Base-by-base conservation (phyloP, 225 moss, liverwort and hornwort species). In the Sphagnum tenellum region DNA sequence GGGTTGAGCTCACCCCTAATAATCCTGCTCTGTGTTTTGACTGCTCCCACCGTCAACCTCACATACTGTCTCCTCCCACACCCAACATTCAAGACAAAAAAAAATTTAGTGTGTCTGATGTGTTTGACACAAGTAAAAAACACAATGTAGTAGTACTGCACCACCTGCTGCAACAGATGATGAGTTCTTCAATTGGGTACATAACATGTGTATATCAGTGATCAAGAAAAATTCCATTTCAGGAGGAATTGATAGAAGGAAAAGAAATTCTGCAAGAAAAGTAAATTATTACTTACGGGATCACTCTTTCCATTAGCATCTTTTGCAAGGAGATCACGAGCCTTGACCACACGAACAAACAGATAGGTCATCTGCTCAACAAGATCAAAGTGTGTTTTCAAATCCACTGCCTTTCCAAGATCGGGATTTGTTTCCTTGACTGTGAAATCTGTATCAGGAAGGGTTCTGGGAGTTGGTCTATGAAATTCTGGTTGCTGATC, bases 351-450 rank as follows among this genome's bases (percentile, higher is more conserved):
- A 2, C 85, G 85, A 0, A 96, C 74, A 45, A 88, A 96, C 7
- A 96, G 68, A 47, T 89, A 96, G 2, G 79, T 56, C 96, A 96
- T 96, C 44, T 88, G 75, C 64, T 96, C 92, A 2, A 96, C 96
- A 0, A 96, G 88, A 61, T 96, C 96, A 66, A 69, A 96, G 59
- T 96, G 96, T 8, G 90, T 81, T 8, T 73, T 81, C 59, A 88
- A 90, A 51, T 96, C 92, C 44, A 96, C 88, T 3, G 89, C 90
- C 49, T 77, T 76, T 2, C 92, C 92, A 50, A 92, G 67, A 13
- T 88, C 82, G 47, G 84, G 86, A 54, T 80, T 81, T 0, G 92
- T 89, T 62, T 92, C 88, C 55, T 79, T 90, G 2, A 96, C 89
- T 1, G 77, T 79, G 44, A 92, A 96, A 57, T 92, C 88, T 4